Evolutionary conservation across 768 basidiomycete genomes (phyloP), one percentile per base, ranked within the genome.

Genomic region (Tulasnella sp.): DNA sequence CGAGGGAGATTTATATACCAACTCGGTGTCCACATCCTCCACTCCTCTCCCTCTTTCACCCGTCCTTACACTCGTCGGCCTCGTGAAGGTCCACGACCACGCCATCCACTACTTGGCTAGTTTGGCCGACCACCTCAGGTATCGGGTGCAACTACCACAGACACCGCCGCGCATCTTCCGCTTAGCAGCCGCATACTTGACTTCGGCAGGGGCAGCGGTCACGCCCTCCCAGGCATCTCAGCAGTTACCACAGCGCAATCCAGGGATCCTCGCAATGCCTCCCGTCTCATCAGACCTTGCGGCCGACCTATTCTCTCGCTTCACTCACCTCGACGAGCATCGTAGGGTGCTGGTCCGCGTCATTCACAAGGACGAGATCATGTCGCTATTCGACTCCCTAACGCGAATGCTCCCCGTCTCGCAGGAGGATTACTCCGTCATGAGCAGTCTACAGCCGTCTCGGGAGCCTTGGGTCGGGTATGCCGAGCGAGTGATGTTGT

Each of bases 331-430:
- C 17, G 95, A 98, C 71, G 72, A 75, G 30, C 95, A 92, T 68
- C 84, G 95, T 24, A 80, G 83, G 64, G 73, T 85, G 29, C 75
- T 96, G 51, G 76, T 84, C 17, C 73, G 77, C 42, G 74, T 79
- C 13, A 74, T 94, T 8, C 78, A 86, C 1, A 71, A 77, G 51
- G 65, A 71, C 3, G 79, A 80, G 65, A 69, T 92, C 38, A 80
- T 81, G 74, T 67, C 69, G 48, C 70, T 91, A 32, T 81, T 95
- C 65, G 77, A 79, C 51, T 76, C 81, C 5, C 79, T 95, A 15
- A 78, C 94, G 60, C 84, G 85, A 66, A 82, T 92, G 47, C 77
- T 97, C n/a, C 95, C 95, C 4, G 70, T 96, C 49, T 70, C 79
- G 24, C 85, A 88, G 60, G 70, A 75, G 17, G 92, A 96, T 71